phyloP scores from a whole-genome alignment of 208 protist genomes.

The Trypanosoma brucei region DNA sequence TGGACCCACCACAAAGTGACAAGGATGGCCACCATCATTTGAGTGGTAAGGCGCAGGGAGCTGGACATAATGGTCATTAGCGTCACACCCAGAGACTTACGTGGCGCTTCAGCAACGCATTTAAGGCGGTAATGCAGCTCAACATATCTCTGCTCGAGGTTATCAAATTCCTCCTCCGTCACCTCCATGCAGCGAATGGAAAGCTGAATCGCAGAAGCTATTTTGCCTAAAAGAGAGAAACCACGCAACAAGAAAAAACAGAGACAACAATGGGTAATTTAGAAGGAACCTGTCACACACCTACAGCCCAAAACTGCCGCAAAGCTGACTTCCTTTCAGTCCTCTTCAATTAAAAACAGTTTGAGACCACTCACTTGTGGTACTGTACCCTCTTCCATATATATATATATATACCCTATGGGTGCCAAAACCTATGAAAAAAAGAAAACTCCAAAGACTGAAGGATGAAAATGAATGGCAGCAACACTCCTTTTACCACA shows the following conservation, averaged over 20 bases:
- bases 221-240: no score
- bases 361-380: no score
- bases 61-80: conserved; percentile 6
- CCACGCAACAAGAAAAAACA: no score
- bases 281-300: no score
- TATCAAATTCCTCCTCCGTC: conserved; percentile 24
- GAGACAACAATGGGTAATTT: no score
- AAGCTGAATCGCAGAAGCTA: neutral
- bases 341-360: no score
- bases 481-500: neutral
- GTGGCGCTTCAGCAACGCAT: neutral
- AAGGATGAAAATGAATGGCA: neutral
- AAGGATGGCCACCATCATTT: conserved; percentile 13
- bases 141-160: conserved; percentile 21
- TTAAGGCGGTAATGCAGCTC: conserved; percentile 18
- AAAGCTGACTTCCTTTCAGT: no score
- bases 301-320: no score
- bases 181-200: conserved; percentile 8
- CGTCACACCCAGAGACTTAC: neutral
- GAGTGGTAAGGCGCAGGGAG: conserved; percentile 16
- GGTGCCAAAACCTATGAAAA: neutral
- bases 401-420: no score
- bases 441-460: conserved; percentile 3
- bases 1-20: conserved; percentile 21
- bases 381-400: no score